Evolutionary conservation across 2,329 filamentous ascomycete genomes (phyloP).

Genomic region (Diaporthe capsici): DNA sequence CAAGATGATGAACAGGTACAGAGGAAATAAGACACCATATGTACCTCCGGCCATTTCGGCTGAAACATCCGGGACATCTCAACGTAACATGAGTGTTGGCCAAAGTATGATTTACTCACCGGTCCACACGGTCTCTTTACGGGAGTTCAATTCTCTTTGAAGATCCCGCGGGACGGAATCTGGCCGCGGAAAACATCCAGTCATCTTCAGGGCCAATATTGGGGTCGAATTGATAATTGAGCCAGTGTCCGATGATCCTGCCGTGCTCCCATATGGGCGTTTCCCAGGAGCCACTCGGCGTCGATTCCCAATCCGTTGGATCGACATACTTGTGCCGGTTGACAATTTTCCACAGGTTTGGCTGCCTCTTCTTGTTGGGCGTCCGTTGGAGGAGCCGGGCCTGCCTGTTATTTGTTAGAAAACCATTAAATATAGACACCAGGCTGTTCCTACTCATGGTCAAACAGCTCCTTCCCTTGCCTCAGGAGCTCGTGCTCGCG

Average conservation of each 20-base stretch:
- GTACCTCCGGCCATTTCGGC: neutral
- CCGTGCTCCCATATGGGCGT: slow-evolving; percentile 1
- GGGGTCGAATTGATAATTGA: slow-evolving; percentile 5
- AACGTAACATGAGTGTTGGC: neutral
- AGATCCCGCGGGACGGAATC: neutral
- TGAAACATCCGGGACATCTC: neutral
- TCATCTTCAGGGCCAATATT: slow-evolving; percentile 19
- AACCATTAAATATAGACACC: neutral
- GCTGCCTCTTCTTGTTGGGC: slow-evolving; percentile 3
- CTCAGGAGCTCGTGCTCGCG: slow-evolving; percentile 9
- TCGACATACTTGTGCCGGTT: neutral
- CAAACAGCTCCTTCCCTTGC: slow-evolving; percentile 1
- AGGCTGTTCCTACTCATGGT: neutral
- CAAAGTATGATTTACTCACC: neutral
- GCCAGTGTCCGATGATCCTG: slow-evolving; percentile 19
- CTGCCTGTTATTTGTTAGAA: neutral
- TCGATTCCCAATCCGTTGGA: neutral
- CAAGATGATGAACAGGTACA: neutral
- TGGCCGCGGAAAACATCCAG: slow-evolving; percentile 10
- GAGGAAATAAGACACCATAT: neutral
- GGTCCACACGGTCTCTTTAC: neutral
- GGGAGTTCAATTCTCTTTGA: neutral
- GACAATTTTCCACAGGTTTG: slow-evolving; percentile 1
- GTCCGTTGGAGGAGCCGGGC: slow-evolving; percentile 5
- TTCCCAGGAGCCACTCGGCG: slow-evolving; percentile 4